Percentiles rank a stretch among this genome's conserved stretches.
These are phyloP conservation scores for Amanita molliuscula DNA, from an alignment of 768 basidiomycete genomes.

Conservation along the genomic window DNA sequence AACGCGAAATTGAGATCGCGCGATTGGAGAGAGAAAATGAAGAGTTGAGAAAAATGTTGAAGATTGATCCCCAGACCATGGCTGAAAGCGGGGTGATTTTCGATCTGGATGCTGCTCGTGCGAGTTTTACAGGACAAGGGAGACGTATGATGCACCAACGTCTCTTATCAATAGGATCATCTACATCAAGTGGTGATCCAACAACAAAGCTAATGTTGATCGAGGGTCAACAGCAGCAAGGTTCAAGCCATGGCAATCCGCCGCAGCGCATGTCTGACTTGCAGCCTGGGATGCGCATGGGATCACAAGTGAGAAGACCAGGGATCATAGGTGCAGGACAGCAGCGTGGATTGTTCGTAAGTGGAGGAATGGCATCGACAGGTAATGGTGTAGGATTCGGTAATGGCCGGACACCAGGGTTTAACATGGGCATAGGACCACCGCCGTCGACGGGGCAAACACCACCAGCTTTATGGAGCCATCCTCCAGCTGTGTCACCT, in stretches of 20 bases:
- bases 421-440: slow-evolving; percentile 15
- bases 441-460: slow-evolving; percentile 18
- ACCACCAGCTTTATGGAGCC: slow-evolving; percentile 25
- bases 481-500: slow-evolving; percentile 27
- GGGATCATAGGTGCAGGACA: slow-evolving; percentile 48
- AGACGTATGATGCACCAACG: slow-evolving; percentile 13
- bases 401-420: background rate
- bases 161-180: slow-evolving; percentile 7
- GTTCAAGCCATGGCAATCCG: slow-evolving; percentile 16
- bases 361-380: slow-evolving; percentile 14
- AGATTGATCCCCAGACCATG: slow-evolving; percentile 55
- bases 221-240: slow-evolving; percentile 21
- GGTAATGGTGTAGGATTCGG: background rate
- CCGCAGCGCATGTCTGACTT: slow-evolving; percentile 41
- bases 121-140: slow-evolving; percentile 16
- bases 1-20: slow-evolving; percentile 80
- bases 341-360: slow-evolving; percentile 23
- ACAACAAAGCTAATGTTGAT: slow-evolving; percentile 21
- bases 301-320: slow-evolving; percentile 40
- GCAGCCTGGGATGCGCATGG: slow-evolving; percentile 41
- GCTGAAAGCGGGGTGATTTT: slow-evolving; percentile 40
- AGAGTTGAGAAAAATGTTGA: slow-evolving; percentile 61
- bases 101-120: slow-evolving; percentile 36
- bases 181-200: slow-evolving; percentile 10
- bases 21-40: slow-evolving; percentile 80